phyloP scores from a whole-genome alignment of 495 filamentous ascomycete genomes.

The Xylaria venustula region DNA sequence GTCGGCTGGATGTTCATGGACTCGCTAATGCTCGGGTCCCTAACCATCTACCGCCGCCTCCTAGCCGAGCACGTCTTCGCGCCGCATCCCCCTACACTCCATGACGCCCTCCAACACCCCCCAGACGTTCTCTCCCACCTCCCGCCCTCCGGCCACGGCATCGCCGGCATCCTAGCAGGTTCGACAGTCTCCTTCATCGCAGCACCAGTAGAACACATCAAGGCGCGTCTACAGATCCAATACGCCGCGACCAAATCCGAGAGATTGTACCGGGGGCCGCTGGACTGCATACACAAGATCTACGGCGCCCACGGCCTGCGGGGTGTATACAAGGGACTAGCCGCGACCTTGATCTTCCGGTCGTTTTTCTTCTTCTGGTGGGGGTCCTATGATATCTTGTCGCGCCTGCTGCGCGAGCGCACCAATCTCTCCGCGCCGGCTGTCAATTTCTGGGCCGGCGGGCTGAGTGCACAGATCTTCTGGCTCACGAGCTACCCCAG shows the following conservation, averaged over 20 bases:
- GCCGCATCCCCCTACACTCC: constrained; percentile 41
- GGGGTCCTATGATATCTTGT: constrained; percentile 85
- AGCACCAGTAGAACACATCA: constrained; percentile 92
- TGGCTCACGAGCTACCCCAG: constrained; percentile 90
- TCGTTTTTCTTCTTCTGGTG: constrained; percentile 98
- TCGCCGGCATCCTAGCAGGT: constrained; percentile 85
- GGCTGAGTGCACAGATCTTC: constrained; percentile 86
- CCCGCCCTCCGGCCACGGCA: constrained; percentile 75
- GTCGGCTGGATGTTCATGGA: constrained; percentile 99
- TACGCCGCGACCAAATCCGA: constrained; percentile 73
- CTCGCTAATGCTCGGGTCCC: constrained; percentile 86
- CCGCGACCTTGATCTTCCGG: constrained; percentile 82
- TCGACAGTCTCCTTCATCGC: constrained; percentile 89
- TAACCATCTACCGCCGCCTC: constrained; percentile 83
- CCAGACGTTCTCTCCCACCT: constrained; percentile 45
- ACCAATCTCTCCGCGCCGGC: constrained; percentile 74
- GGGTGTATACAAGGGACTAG: constrained; percentile 82
- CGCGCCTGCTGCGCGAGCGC: constrained; percentile 59
- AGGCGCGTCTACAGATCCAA: constrained; percentile 90
- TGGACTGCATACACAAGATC: constrained; percentile 77
- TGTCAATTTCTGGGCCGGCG: constrained; percentile 97
- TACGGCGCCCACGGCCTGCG: constrained; percentile 63
- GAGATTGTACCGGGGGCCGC: constrained; percentile 77
- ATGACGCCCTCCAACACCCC: neutral
- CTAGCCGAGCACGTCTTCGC: constrained; percentile 74